Conservation (phyloP, 306 rosid species). For the Trifolium pratense region DNA sequence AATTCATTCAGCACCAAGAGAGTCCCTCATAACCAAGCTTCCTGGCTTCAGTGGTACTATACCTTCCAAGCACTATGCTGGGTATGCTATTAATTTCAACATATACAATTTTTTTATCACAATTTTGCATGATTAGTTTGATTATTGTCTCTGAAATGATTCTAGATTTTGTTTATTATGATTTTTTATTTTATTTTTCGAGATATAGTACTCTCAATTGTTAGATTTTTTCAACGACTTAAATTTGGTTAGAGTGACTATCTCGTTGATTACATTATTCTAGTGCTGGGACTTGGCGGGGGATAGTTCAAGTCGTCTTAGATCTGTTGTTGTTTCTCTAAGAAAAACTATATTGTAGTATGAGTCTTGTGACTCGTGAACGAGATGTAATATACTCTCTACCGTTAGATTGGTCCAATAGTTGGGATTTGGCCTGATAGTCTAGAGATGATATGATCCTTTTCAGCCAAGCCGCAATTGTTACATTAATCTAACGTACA, state of each 20-base stretch:
- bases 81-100: slow-evolving; percentile 30
- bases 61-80: slow-evolving; percentile 53
- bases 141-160: neutral
- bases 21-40: slow-evolving; percentile 29
- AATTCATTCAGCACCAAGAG: slow-evolving; percentile 42
- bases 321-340: no score
- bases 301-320: no score
- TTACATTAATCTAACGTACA: no score
- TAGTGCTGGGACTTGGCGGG: no score
- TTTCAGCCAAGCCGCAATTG: no score
- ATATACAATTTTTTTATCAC: neutral
- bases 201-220: neutral
- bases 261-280: no score
- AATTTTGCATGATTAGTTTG: neutral
- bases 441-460: no score
- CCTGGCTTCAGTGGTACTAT: slow-evolving; percentile 45
- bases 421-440: no score
- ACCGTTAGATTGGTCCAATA: no score
- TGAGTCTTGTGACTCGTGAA: no score
- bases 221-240: neutral
- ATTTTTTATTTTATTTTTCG: neutral
- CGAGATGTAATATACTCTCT: no score
- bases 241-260: neutral
- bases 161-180: neutral
- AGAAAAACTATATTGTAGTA: no score